These are phyloP conservation scores for Eimeria zaria DNA, from an alignment of 169 alveolate species.

Conservation along the genomic window DNA sequence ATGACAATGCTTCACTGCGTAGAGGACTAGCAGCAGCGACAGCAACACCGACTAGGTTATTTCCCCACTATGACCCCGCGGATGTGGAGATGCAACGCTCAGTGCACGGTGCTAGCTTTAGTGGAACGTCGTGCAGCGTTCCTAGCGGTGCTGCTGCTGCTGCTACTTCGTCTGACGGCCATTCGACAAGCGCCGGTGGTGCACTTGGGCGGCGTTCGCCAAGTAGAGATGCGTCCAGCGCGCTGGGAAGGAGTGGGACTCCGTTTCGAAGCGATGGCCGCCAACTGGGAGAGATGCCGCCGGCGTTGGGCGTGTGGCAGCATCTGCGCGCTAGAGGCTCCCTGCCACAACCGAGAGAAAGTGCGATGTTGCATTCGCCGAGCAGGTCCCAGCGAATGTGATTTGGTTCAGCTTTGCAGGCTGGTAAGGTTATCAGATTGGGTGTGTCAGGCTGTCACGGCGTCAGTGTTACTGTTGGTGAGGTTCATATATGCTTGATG, in stretches of 20 bases:
- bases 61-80: slow-evolving; percentile 49
- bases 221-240: slow-evolving; percentile 10
- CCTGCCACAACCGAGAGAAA: slow-evolving; percentile 31
- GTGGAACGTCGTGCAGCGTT: background rate
- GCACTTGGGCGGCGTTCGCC: slow-evolving; percentile 19
- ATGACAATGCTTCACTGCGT: slow-evolving; percentile 20
- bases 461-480: background rate
- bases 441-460: background rate
- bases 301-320: slow-evolving; percentile 33
- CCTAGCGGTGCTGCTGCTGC: slow-evolving; percentile 4
- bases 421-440: background rate
- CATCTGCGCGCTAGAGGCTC: slow-evolving; percentile 27
- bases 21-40: slow-evolving; percentile 33
- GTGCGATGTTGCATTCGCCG: slow-evolving; percentile 49
- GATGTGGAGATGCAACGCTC: slow-evolving; percentile 36
- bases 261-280: slow-evolving; percentile 13
- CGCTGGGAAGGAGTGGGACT: slow-evolving; percentile 3
- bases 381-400: slow-evolving; percentile 59
- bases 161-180: slow-evolving; percentile 43
- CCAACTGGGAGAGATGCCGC: slow-evolving; percentile 31
- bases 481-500: background rate
- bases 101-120: background rate
- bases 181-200: slow-evolving; percentile 8
- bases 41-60: slow-evolving; percentile 63
- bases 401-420: background rate